Evolutionary conservation across 83 land plant species (phyloP).

Genomic region (Larix sibirica): DNA sequence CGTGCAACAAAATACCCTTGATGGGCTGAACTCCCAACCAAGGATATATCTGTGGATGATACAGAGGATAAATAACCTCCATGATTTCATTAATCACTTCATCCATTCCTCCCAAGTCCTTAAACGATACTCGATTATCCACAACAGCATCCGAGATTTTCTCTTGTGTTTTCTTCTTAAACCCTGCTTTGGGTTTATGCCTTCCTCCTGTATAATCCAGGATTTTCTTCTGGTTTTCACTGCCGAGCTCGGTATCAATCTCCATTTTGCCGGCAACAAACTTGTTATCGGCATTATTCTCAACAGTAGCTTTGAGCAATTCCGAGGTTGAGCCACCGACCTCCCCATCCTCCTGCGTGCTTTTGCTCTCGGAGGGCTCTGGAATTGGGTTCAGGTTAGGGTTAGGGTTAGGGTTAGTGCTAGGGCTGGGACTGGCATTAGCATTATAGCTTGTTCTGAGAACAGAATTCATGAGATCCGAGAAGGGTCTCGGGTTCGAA

Average conservation of each 20-base stretch:
- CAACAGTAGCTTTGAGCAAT: slow-evolving; percentile 9
- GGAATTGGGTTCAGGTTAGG: slow-evolving; percentile 2
- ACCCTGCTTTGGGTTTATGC: background rate
- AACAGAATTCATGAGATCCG: slow-evolving; percentile 42
- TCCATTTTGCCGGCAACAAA: background rate
- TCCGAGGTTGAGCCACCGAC: slow-evolving; percentile 13
- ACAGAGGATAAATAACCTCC: slow-evolving; percentile 79
- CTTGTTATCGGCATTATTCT: too few relatives aligned
- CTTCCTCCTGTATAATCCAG: background rate
- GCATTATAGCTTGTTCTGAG: slow-evolving; percentile 25
- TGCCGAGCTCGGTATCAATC: background rate
- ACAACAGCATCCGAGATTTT: background rate
- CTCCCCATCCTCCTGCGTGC: slow-evolving; percentile 19
- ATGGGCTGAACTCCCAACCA: slow-evolving; percentile 76
- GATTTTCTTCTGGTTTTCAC: slow-evolving; percentile 1
- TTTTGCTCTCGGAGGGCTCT: background rate
- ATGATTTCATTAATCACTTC: slow-evolving; percentile 54
- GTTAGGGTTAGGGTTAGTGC: background rate
- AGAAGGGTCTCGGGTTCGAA: slow-evolving; percentile 26
- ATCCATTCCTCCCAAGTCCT: slow-evolving; percentile 86
- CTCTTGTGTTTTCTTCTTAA: background rate
- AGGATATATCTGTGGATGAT: slow-evolving; percentile 57
- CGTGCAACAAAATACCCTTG: slow-evolving; percentile 82
- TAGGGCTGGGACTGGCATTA: background rate
- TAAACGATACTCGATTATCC: slow-evolving; percentile 41